phyloP scores from a whole-genome alignment of 2,329 filamentous ascomycete species.

The Penicillium concentricum region DNA sequence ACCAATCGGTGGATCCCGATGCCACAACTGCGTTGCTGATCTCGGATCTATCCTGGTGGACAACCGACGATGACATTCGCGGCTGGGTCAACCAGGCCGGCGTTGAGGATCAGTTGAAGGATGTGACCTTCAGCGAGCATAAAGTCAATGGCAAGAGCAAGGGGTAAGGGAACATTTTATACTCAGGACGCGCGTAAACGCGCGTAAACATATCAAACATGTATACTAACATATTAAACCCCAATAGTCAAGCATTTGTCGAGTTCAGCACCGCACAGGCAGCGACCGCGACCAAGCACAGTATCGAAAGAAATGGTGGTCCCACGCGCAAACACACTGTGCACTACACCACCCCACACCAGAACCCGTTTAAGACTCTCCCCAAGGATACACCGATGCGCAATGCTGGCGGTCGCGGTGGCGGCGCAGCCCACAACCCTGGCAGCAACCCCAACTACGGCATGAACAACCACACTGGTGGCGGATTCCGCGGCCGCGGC shows the following conservation, averaged over 20 bases:
- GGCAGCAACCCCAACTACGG: slow-evolving; percentile 43
- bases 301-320: slow-evolving; percentile 67
- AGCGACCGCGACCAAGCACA: slow-evolving; percentile 78
- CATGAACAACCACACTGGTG: neutral
- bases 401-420: slow-evolving; percentile 59
- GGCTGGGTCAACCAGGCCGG: slow-evolving; percentile 78
- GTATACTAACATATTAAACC: neutral
- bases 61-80: slow-evolving; percentile 89
- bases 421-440: slow-evolving; percentile 40
- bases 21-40: slow-evolving; percentile 74
- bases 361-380: slow-evolving; percentile 86
- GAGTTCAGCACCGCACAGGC: slow-evolving; percentile 82
- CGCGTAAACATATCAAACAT: neutral
- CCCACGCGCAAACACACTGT: slow-evolving; percentile 65
- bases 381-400: slow-evolving; percentile 82
- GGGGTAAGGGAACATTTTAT: slow-evolving; percentile 62
- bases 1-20: slow-evolving; percentile 57
- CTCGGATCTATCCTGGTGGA: slow-evolving; percentile 95
- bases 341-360: slow-evolving; percentile 71
- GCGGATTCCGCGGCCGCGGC: slow-evolving; percentile 51
- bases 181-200: too few relatives aligned
- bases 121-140: slow-evolving; percentile 95
- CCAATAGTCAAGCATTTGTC: slow-evolving; percentile 68
- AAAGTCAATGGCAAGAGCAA: slow-evolving; percentile 99
- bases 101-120: slow-evolving; percentile 80